phyloP scores from a whole-genome alignment of 495 filamentous ascomycete species.

The Aspergillus taichungensis region DNA sequence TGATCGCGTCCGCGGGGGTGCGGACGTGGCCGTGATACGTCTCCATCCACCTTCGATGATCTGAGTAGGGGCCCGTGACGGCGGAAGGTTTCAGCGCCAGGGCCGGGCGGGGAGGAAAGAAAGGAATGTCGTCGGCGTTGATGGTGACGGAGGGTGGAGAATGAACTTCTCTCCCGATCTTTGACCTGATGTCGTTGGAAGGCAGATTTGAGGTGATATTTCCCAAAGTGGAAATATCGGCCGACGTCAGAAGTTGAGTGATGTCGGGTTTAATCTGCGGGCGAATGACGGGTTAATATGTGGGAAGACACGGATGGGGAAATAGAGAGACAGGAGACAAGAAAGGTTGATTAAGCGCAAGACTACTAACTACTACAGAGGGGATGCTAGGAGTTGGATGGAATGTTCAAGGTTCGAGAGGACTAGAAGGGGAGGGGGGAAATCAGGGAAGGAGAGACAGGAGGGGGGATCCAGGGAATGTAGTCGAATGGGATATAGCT shows the following conservation, averaged over 20 bases:
- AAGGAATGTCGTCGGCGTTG: constrained; percentile 3
- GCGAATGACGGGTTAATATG: neutral
- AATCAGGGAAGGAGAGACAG: neutral
- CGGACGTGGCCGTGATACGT: constrained; percentile 91
- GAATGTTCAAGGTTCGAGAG: neutral
- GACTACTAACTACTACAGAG: neutral
- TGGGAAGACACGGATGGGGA: too few species aligned
- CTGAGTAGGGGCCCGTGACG: constrained; percentile 18
- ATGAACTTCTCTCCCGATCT: neutral
- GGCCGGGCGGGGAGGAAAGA: constrained; percentile 6
- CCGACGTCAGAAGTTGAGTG: neutral
- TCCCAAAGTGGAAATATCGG: constrained; percentile 5
- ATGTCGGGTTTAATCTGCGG: neutral
- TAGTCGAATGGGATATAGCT: constrained; percentile 5
- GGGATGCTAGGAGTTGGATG: neutral
- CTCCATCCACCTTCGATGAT: constrained; percentile 59
- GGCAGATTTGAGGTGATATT: constrained; percentile 2
- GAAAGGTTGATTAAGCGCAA: too few species aligned
- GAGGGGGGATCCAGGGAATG: constrained; percentile 8
- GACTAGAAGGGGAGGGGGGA: neutral
- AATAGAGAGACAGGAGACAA: too few species aligned
- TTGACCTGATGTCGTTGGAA: neutral
- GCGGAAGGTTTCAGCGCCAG: constrained; percentile 23
- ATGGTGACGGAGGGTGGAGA: neutral
- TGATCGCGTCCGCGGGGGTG: constrained; percentile 89